These are phyloP conservation scores for Mallotus repandus DNA, from an alignment of 441 rosid species.

Conservation along the genomic window DNA sequence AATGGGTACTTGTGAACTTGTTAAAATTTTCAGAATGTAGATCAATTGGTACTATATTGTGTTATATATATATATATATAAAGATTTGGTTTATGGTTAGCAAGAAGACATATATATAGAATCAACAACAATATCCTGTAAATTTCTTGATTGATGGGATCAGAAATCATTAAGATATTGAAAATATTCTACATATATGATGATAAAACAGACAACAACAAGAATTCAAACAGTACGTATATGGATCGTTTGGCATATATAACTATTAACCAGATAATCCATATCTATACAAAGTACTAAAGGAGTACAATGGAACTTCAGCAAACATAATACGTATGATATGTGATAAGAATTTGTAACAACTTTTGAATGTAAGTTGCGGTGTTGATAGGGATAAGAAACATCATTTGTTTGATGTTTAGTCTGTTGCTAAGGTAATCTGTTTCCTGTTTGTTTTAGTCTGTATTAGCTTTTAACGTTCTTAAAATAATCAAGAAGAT, in stretches of 20 bases:
- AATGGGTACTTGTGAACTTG: not conserved
- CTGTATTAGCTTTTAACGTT: not conserved
- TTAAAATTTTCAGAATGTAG: not conserved
- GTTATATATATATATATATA: not conserved
- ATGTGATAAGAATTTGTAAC: not conserved
- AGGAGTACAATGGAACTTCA: conserved; percentile 8
- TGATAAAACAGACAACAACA: not conserved
- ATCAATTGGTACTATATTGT: not conserved
- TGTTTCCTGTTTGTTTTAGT: not conserved
- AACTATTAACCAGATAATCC: not conserved
- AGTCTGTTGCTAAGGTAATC: not conserved
- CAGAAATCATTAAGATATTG: not conserved
- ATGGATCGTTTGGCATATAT: not conserved
- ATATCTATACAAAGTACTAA: not conserved
- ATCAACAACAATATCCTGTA: not conserved
- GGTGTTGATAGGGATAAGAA: not conserved
- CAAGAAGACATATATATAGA: not conserved
- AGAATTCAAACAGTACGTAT: not conserved
- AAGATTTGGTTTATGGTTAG: not conserved
- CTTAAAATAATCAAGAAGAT: not conserved
- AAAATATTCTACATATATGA: not conserved
- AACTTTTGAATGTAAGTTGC: not conserved
- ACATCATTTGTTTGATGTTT: not conserved
- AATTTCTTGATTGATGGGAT: not conserved
- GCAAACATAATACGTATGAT: not conserved